Conservation (phyloP, 306 rosid species). For the Amphicarpaea edgeworthii region DNA sequence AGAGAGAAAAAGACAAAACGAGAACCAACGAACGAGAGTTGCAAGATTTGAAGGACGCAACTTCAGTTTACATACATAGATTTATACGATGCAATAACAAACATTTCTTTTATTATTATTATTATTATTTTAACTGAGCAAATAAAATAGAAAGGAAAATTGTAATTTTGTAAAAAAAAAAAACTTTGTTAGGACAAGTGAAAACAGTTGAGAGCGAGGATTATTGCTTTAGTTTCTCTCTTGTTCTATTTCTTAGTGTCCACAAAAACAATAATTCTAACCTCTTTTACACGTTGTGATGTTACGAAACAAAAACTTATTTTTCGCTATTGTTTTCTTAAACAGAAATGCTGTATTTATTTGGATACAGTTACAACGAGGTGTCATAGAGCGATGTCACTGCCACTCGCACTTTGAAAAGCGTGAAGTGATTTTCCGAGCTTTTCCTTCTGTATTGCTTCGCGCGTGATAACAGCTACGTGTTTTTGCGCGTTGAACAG, state of each 20-base stretch:
- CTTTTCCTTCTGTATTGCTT: neutral
- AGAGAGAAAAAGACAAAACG: constrained; percentile 36
- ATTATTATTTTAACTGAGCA: neutral
- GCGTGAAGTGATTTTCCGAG: neutral
- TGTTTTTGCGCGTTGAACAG: neutral
- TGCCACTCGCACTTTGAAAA: neutral
- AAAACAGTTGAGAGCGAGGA: neutral
- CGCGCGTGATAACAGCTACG: neutral
- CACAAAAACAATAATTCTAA: neutral
- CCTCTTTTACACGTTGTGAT: neutral
- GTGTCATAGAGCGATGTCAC: neutral
- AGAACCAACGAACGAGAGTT: constrained; percentile 26
- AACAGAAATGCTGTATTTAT: neutral
- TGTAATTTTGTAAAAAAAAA: too few relatives aligned
- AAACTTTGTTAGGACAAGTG: neutral
- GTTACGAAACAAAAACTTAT: neutral
- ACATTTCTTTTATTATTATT: neutral
- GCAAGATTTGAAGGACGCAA: constrained; percentile 33
- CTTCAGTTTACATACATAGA: constrained; percentile 36
- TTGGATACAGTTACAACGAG: neutral
- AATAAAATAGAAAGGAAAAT: neutral
- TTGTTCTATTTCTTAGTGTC: neutral
- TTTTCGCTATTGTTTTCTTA: constrained; percentile 18
- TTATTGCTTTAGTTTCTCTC: neutral
- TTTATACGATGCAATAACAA: constrained; percentile 37